Conservation (phyloP, 805 yeast species). For the Yamadazyma paraphyllophila region DNA sequence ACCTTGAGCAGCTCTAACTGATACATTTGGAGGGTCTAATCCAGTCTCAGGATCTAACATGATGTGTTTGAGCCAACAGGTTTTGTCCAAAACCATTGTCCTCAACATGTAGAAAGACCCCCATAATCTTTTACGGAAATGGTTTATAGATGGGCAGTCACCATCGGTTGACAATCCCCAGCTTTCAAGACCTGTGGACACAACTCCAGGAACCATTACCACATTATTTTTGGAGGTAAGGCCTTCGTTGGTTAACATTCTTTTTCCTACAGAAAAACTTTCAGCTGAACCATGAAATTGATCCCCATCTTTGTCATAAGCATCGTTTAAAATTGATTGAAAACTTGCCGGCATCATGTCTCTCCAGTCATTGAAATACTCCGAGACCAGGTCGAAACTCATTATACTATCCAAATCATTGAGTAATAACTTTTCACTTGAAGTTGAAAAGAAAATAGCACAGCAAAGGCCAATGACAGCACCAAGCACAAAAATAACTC, state of each 20-base stretch:
- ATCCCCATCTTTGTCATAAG: conserved; percentile 37
- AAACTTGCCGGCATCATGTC: conserved; percentile 68
- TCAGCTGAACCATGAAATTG: conserved; percentile 60
- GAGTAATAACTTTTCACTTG: conserved; percentile 36
- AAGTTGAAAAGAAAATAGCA: conserved; percentile 57
- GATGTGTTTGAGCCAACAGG: conserved; percentile 91
- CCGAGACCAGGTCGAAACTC: conserved; percentile 56
- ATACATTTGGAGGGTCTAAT: conserved; percentile 81
- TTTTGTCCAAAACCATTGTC: conserved; percentile 87
- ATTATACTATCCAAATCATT: conserved; percentile 50
- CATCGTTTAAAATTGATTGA: conserved; percentile 55
- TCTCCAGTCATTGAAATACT: conserved; percentile 60
- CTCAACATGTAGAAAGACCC: conserved; percentile 94
- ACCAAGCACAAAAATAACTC: conserved; percentile 66
- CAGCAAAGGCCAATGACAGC: conserved; percentile 64
- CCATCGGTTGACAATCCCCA: conserved; percentile 80
- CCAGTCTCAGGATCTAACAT: conserved; percentile 91
- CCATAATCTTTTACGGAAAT: conserved; percentile 92
- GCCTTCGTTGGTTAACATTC: conserved; percentile 51
- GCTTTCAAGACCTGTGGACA: conserved; percentile 89
- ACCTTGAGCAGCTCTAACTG: conserved; percentile 88
- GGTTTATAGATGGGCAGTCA: conserved; percentile 79
- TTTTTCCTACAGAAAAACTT: conserved; percentile 82
- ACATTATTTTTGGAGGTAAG: conserved; percentile 69
- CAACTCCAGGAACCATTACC: conserved; percentile 93